phyloP scores from a whole-genome alignment of 805 yeast species.

The Hanseniaspora lindneri region DNA sequence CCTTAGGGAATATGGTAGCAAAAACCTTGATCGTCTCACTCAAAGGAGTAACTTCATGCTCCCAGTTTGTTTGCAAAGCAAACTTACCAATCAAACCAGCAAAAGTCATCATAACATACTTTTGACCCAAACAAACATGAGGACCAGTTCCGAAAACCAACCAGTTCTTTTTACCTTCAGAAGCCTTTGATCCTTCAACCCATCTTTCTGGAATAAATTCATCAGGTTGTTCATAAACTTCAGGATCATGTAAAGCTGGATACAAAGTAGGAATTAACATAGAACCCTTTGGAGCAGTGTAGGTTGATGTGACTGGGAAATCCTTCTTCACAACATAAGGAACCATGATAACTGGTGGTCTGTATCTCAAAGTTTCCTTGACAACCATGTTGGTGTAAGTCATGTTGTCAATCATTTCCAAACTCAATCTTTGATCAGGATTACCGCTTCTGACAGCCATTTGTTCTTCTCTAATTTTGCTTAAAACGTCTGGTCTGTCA shows the following conservation, averaged over 20 bases:
- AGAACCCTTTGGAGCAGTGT: constrained; percentile 91
- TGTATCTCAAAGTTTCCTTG: constrained; percentile 79
- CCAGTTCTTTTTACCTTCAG: constrained; percentile 78
- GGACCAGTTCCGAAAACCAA: constrained; percentile 95
- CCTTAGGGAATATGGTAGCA: constrained; percentile 96
- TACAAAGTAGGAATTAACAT: constrained; percentile 94
- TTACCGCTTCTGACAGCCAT: constrained; percentile 68
- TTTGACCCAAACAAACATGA: constrained; percentile 91
- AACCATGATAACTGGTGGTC: constrained; percentile 97
- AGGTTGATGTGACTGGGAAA: constrained; percentile 70
- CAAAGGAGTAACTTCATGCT: constrained; percentile 69
- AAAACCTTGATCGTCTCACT: constrained; percentile 90
- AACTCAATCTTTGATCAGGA: constrained; percentile 45
- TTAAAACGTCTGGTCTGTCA: constrained; percentile 84
- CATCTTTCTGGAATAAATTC: constrained; percentile 93
- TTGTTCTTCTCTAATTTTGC: constrained; percentile 86
- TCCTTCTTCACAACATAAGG: constrained; percentile 85
- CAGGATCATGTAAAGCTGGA: constrained; percentile 95
- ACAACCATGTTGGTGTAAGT: constrained; percentile 80
- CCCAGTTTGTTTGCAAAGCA: constrained; percentile 64
- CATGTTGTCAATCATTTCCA: constrained; percentile 77
- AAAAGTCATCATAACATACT: constrained; percentile 81
- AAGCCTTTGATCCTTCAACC: constrained; percentile 66
- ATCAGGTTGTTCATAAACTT: constrained; percentile 89
- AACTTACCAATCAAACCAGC: constrained; percentile 88